phyloP scores from a whole-genome alignment of 2,329 filamentous ascomycete species.

The Chalaropsis thielavioides region DNA sequence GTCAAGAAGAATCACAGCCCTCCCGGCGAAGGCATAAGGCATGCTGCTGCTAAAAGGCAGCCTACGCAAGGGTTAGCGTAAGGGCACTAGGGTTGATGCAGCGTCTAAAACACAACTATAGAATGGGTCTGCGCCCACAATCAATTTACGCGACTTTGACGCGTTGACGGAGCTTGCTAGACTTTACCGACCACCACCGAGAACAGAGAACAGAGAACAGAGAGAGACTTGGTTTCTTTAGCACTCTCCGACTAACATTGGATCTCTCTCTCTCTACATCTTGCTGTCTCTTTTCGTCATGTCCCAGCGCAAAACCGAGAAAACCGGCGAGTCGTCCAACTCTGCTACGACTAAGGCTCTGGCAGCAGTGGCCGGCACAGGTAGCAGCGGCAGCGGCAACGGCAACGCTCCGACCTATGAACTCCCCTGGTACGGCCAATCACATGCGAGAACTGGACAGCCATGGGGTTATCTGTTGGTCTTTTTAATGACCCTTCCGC shows the following conservation, averaged over 20 bases:
- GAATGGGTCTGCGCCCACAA: neutral
- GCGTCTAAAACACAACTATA: neutral
- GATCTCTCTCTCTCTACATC: neutral
- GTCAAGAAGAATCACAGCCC: neutral
- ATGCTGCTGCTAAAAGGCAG: neutral
- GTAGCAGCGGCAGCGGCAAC: conserved; percentile 33
- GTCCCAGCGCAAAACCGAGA: conserved; percentile 36
- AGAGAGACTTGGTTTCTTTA: no score
- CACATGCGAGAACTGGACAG: no score
- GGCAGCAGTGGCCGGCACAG: conserved; percentile 35
- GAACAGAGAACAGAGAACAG: no score
- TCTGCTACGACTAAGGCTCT: conserved; percentile 43
- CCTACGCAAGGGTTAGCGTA: neutral
- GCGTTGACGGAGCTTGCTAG: neutral
- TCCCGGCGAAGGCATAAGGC: neutral
- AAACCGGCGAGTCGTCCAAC: conserved; percentile 46
- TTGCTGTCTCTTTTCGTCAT: conserved; percentile 24
- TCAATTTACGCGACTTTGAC: conserved; percentile 13
- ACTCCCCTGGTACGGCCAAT: conserved; percentile 52
- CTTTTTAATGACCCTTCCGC: conserved; percentile 1
- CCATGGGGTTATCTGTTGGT: no score
- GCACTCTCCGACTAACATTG: no score
- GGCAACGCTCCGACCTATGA: conserved; percentile 50
- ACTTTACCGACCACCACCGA: no score
- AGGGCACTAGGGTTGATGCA: neutral